phyloP scores from a whole-genome alignment of 1,284 basidiomycete genomes.

The Ganoderma meredithae region DNA sequence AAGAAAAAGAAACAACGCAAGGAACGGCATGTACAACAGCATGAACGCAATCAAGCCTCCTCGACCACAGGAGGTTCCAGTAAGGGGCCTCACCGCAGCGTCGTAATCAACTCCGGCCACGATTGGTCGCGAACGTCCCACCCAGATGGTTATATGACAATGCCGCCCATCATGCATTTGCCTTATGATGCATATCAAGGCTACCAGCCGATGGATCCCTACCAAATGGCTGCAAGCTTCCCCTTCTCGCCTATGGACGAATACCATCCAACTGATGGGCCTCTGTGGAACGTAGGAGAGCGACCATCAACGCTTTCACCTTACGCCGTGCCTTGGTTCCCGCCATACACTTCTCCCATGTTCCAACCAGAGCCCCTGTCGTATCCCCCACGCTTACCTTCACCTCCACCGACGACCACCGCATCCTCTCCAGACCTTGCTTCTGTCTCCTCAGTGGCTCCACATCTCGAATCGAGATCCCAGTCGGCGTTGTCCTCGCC shows the following conservation, averaged over 20 bases:
- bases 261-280: slow-evolving; percentile 20
- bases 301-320: slow-evolving; percentile 11
- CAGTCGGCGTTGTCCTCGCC: not conserved
- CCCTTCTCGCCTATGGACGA: slow-evolving; percentile 17
- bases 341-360: slow-evolving; percentile 1
- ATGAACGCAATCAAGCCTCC: not conserved
- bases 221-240: not conserved
- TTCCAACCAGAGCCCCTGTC: not conserved
- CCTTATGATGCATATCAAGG: slow-evolving; percentile 8
- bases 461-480: not conserved
- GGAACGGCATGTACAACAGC: slow-evolving; percentile 12
- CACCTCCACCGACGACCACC: not conserved
- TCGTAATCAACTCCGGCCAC: not conserved
- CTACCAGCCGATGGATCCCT: slow-evolving; percentile 2
- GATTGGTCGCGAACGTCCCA: not conserved
- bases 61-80: not conserved
- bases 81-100: slow-evolving; percentile 4
- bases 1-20: slow-evolving; percentile 32
- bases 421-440: not conserved
- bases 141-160: slow-evolving; percentile 3
- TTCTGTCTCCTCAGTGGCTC: not conserved
- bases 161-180: slow-evolving; percentile 4
- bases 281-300: slow-evolving; percentile 14
- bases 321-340: slow-evolving; percentile 15
- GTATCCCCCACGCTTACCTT: not conserved